Evolutionary conservation across 225 moss, liverwort and hornwort genomes (phyloP).

Genomic region (Lunularia cruciata): DNA sequence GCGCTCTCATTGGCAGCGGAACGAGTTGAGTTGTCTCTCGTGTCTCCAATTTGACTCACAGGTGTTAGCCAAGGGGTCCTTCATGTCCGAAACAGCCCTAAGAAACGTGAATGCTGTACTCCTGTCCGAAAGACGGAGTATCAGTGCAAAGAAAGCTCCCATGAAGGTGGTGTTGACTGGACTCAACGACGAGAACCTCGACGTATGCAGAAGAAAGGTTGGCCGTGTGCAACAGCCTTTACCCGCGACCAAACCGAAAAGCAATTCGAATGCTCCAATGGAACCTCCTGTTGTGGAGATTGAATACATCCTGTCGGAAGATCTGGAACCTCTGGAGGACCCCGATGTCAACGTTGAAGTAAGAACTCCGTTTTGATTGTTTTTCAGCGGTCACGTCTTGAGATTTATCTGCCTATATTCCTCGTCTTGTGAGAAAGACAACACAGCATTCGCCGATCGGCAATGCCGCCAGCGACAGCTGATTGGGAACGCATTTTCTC

Average conservation of each 20-base stretch:
- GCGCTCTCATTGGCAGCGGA: background rate
- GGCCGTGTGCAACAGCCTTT: slow-evolving; percentile 22
- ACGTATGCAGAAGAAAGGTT: slow-evolving; percentile 28
- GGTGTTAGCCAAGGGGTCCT: slow-evolving; percentile 17
- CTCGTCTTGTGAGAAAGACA: background rate
- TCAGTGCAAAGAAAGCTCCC: slow-evolving; percentile 38
- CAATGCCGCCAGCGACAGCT: background rate
- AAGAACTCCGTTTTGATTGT: slow-evolving; percentile 21
- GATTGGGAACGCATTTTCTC: background rate
- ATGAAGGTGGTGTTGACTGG: slow-evolving; percentile 80
- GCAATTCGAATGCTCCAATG: slow-evolving; percentile 23
- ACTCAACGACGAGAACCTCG: slow-evolving; percentile 73
- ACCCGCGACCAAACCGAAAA: slow-evolving; percentile 28
- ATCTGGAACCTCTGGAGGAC: slow-evolving; percentile 73
- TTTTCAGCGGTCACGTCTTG: background rate
- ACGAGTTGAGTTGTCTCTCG: background rate
- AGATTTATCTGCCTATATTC: background rate
- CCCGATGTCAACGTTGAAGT: slow-evolving; percentile 60
- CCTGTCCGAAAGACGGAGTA: slow-evolving; percentile 54
- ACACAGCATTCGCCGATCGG: background rate
- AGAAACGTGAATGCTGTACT: slow-evolving; percentile 58
- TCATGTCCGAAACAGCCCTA: slow-evolving; percentile 69
- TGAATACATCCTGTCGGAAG: slow-evolving; percentile 83
- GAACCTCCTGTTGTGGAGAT: slow-evolving; percentile 61
- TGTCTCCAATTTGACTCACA: background rate